A percentile compares a stretch with the other conserved stretches of the same genome.
Evolutionary conservation across 192 early-diverging fungal species (phyloP).

Genomic region (Chytriomyces hyalinus): DNA sequence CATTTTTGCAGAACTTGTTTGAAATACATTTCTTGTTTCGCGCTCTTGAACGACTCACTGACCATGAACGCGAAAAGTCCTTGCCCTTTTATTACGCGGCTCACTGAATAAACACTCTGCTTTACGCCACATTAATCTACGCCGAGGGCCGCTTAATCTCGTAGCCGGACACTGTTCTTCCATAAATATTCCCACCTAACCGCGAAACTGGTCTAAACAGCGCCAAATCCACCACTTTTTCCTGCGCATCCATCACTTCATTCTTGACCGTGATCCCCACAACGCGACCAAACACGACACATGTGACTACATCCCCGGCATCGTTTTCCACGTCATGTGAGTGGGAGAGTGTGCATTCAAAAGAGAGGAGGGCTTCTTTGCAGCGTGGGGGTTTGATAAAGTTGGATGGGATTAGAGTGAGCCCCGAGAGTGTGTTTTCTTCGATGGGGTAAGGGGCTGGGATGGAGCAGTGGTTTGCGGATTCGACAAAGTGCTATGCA

Average conservation of each 20-base stretch:
- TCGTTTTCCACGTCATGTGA: conserved; percentile 42
- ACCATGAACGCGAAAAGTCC: too few species aligned
- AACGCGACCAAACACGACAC: conserved; percentile 51
- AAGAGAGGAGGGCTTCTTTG: conserved; percentile 41
- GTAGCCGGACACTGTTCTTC: conserved; percentile 41
- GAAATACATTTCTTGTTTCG: too few species aligned
- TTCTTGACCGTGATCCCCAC: conserved; percentile 46
- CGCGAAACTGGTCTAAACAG: conserved; percentile 43
- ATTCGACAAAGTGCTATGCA: conserved; percentile 45
- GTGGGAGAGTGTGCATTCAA: conserved; percentile 52
- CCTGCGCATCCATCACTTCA: conserved; percentile 37
- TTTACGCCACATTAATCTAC: not conserved
- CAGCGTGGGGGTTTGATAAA: conserved; percentile 40
- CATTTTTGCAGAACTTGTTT: too few species aligned
- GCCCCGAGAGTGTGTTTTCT: conserved; percentile 43
- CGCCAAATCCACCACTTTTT: conserved; percentile 37
- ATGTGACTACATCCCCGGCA: conserved; percentile 35
- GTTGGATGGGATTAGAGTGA: conserved; percentile 43
- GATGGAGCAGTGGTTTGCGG: conserved; percentile 53
- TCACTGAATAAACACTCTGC: too few species aligned
- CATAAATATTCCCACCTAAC: conserved; percentile 52
- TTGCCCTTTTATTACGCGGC: too few species aligned
- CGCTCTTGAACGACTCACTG: not conserved
- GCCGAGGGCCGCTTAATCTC: conserved; percentile 41
- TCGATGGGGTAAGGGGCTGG: conserved; percentile 45